Percentiles rank a stretch among this genome's conserved stretches.
Conservation (phyloP, 805 yeast species). For the Sugiyamaella mastotermitis region DNA sequence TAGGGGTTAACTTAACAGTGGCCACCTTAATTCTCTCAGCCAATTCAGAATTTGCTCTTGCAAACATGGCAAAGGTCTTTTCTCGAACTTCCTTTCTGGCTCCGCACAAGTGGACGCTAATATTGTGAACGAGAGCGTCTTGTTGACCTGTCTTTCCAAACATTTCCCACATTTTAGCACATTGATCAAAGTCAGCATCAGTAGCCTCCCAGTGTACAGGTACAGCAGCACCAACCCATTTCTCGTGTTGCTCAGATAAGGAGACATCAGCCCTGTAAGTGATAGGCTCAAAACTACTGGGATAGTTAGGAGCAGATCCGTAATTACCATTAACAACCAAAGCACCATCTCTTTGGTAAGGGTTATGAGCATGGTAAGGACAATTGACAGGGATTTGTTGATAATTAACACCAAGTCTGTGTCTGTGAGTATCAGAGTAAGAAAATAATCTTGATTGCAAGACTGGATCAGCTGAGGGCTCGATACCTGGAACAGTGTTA, state of each 20-base stretch:
- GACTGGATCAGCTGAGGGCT: slow-evolving; percentile 73
- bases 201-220: slow-evolving; percentile 81
- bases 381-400: slow-evolving; percentile 65
- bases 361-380: slow-evolving; percentile 40
- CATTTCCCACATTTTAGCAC: slow-evolving; percentile 71
- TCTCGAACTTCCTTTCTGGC: slow-evolving; percentile 78
- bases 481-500: slow-evolving; percentile 69
- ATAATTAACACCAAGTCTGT: slow-evolving; percentile 67
- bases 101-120: slow-evolving; percentile 60
- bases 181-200: slow-evolving; percentile 69
- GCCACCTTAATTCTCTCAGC: slow-evolving; percentile 65
- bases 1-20: slow-evolving; percentile 45
- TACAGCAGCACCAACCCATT: slow-evolving; percentile 75
- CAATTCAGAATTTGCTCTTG: slow-evolving; percentile 63
- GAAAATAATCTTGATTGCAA: slow-evolving; percentile 72
- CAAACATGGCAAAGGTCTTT: slow-evolving; percentile 68
- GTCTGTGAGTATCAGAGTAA: slow-evolving; percentile 71
- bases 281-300: slow-evolving; percentile 37
- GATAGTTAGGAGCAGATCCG: slow-evolving; percentile 47
- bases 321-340: slow-evolving; percentile 43
- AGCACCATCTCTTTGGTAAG: slow-evolving; percentile 59
- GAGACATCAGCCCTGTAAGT: slow-evolving; percentile 24
- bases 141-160: slow-evolving; percentile 78
- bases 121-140: slow-evolving; percentile 73
- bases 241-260: slow-evolving; percentile 44